phyloP scores from a whole-genome alignment of 2,329 filamentous ascomycete genomes.

The Aspergillus calidoustus region DNA sequence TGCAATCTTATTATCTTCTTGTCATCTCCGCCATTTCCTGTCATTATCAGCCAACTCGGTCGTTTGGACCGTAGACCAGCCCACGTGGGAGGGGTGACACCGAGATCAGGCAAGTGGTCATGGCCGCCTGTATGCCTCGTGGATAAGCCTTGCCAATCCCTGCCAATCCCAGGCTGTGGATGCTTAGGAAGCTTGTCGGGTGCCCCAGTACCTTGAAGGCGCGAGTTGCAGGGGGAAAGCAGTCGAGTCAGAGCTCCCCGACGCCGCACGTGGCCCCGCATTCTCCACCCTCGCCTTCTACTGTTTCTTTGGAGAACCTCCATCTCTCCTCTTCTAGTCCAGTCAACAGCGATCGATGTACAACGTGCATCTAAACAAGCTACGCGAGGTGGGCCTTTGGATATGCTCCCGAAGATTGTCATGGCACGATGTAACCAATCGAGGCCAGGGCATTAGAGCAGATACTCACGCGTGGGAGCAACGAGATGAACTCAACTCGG shows the following conservation, averaged over 20 bases:
- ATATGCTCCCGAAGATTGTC: background rate
- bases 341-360: slow-evolving; percentile 19
- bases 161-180: slow-evolving; percentile 3
- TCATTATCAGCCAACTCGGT: background rate
- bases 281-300: slow-evolving; percentile 5
- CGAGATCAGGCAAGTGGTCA: background rate
- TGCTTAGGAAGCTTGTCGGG: slow-evolving; percentile 16
- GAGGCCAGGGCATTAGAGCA: background rate
- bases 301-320: slow-evolving; percentile 2
- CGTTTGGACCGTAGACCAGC: background rate
- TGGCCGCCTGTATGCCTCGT: background rate
- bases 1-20: background rate
- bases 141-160: slow-evolving; percentile 6
- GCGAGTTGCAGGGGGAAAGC: background rate
- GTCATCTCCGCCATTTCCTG: background rate
- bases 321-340: slow-evolving; percentile 9
- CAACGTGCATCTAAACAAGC: slow-evolving; percentile 21
- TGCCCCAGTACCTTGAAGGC: background rate
- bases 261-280: slow-evolving; percentile 5
- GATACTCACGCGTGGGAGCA: background rate
- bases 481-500: background rate
- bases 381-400: slow-evolving; percentile 6
- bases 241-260: slow-evolving; percentile 5
- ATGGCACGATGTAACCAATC: slow-evolving; percentile 15
- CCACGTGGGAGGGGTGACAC: background rate